Percentiles rank a stretch among this genome's conserved stretches.
Evolutionary conservation across 1,284 basidiomycete genomes (phyloP).

Genomic region (Ceratobasidium papillatum): DNA sequence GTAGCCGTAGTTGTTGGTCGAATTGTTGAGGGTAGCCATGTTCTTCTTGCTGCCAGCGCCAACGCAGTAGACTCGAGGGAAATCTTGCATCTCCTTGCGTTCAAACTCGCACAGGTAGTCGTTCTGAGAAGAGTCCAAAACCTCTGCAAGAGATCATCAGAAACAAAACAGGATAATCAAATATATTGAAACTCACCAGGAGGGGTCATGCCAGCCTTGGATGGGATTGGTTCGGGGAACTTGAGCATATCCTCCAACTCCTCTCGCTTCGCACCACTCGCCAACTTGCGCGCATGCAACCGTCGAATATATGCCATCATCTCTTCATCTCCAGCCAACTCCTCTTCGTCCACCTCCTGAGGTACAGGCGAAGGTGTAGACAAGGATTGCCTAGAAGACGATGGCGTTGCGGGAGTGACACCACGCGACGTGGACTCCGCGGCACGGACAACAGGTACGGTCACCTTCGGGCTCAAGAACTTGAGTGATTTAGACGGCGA

Average conservation of each 20-base stretch:
- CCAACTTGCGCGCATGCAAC: slow-evolving; percentile 88
- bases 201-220: slow-evolving; percentile 74
- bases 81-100: slow-evolving; percentile 90
- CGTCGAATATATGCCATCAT: slow-evolving; percentile 95
- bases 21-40: slow-evolving; percentile 71
- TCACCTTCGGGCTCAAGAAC: slow-evolving; percentile 78
- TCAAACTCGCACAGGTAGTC: slow-evolving; percentile 85
- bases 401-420: slow-evolving; percentile 65
- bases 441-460: slow-evolving; percentile 63
- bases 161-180: not conserved
- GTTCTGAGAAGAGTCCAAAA: slow-evolving; percentile 67
- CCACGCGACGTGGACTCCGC: slow-evolving; percentile 62
- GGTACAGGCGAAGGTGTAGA: slow-evolving; percentile 83
- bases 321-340: slow-evolving; percentile 91
- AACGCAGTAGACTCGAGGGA: slow-evolving; percentile 83
- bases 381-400: slow-evolving; percentile 75
- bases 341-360: slow-evolving; percentile 86
- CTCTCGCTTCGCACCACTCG: slow-evolving; percentile 81
- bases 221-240: slow-evolving; percentile 89
- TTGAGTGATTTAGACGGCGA: slow-evolving; percentile 85
- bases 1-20: slow-evolving; percentile 92
- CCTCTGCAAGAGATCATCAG: slow-evolving; percentile 54
- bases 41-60: slow-evolving; percentile 86
- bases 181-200: slow-evolving; percentile 62
- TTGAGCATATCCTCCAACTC: slow-evolving; percentile 89